Conservation (phyloP, 2,329 filamentous ascomycete genomes). For the Claviceps fusiformis region DNA sequence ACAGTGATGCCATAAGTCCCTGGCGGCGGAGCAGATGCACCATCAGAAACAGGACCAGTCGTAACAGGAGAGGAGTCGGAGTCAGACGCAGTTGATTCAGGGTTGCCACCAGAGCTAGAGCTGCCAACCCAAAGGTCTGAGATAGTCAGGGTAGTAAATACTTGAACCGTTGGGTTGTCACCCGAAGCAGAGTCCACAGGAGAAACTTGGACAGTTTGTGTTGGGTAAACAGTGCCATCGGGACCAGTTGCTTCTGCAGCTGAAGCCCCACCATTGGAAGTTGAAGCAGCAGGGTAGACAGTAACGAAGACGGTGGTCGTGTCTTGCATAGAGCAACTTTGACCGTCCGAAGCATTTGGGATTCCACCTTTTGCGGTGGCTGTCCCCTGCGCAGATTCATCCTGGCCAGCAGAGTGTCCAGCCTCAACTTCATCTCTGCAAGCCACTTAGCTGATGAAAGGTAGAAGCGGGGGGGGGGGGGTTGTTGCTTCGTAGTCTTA, state of each 20-base stretch:
- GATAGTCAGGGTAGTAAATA: constrained; percentile 23
- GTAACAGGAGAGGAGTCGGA: constrained; percentile 7
- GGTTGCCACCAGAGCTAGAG: constrained; percentile 5
- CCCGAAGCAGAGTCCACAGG: constrained; percentile 9
- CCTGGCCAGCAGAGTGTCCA: constrained; percentile 4
- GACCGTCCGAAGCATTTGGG: constrained; percentile 5
- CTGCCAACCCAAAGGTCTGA: constrained; percentile 18
- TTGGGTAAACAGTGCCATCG: constrained; percentile 12
- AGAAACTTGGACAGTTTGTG: constrained; percentile 15
- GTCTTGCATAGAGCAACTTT: constrained; percentile 25
- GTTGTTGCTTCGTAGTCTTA: not conserved
- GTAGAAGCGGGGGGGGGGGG: not conserved
- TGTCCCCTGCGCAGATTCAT: constrained; percentile 2
- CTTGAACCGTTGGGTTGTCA: constrained; percentile 10
- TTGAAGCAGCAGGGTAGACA: constrained; percentile 22
- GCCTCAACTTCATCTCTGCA: constrained; percentile 8
- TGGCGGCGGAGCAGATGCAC: constrained; percentile 8
- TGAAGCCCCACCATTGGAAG: constrained; percentile 3
- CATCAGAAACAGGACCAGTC: constrained; percentile 7
- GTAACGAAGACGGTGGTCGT: constrained; percentile 36
- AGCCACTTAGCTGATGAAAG: not conserved
- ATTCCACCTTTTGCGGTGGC: constrained; percentile 3
- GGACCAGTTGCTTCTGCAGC: constrained; percentile 7
- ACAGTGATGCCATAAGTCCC: constrained; percentile 7
- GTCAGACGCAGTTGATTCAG: not conserved